Conservation (phyloP, 441 rosid genomes). For the Gossypium schwendimanii region DNA sequence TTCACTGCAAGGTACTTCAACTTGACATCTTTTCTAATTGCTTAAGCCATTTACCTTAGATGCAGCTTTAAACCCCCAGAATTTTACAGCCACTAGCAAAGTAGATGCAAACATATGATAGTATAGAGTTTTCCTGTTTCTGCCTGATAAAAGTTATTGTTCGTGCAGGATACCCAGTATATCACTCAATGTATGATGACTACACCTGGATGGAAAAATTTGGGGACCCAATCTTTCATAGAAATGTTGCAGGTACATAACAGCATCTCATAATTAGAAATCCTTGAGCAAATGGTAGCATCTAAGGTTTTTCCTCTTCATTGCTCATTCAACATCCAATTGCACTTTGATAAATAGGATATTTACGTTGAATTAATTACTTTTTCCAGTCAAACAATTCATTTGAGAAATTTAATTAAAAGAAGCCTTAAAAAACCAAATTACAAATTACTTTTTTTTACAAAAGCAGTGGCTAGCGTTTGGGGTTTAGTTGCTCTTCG, state of each 20-base stretch:
- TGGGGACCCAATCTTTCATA: constrained; percentile 70
- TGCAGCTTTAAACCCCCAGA: constrained; percentile 3
- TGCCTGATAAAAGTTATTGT: constrained; percentile 5
- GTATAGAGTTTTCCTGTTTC: constrained; percentile 3
- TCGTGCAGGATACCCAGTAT: constrained; percentile 62
- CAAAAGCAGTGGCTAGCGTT: constrained; percentile 48
- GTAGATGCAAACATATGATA: background rate
- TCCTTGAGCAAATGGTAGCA: background rate
- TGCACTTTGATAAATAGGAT: background rate
- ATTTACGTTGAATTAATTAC: background rate
- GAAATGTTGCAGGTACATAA: constrained; percentile 61
- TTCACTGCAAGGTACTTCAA: background rate
- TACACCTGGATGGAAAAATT: constrained; percentile 75
- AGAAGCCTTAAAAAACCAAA: background rate
- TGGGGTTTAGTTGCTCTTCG: constrained; percentile 72
- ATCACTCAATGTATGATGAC: constrained; percentile 85
- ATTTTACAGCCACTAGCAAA: background rate
- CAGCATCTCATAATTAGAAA: constrained; percentile 7
- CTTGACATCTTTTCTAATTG: background rate
- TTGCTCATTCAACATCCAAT: background rate
- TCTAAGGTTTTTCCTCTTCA: background rate
- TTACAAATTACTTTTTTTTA: background rate
- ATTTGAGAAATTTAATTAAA: background rate
- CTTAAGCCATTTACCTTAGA: background rate
- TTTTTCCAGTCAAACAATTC: constrained; percentile 1